Base-by-base conservation (phyloP, 2,329 filamentous ascomycete genomes). In the Colletotrichum sp. region DNA sequence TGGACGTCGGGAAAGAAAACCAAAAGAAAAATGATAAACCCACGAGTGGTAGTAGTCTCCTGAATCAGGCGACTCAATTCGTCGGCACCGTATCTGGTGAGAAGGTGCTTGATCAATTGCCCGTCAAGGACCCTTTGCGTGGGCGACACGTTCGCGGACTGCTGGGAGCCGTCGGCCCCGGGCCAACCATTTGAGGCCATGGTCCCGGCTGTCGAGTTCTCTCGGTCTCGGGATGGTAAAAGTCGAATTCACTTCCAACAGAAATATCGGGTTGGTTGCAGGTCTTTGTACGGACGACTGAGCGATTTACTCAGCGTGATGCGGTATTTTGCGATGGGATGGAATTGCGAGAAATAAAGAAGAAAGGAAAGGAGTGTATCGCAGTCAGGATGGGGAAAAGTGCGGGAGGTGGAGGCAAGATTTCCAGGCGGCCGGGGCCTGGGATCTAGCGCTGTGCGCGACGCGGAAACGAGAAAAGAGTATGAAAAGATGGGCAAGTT, bases 101-200 rank as follows among this genome's bases (percentile, higher is more conserved):
- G 80, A 10, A 84, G 80, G 78, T 85, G 83, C 36, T 83, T 82
- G 39, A 84, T 81, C 66, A 84, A 79, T 69, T 85, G 83, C 13
- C 82, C 82, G 72, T 84, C 83, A 49, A 84, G 80, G 18, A 71
- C 76, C 21, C 65, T 44, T 9, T 78, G 72, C n/a, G 72, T 77
- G 68, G 79, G 79, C 57, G 73, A 73, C 64, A 73, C 63, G 36
- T 76, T 64, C 21, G 39, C 12, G 5, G 72, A 63, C 21, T 57
- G 72, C 72, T 83, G 80, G 76, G 80, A 76, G 78, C 79, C 81
- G 71, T 84, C 83, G 66, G 76, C 76, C 66, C 82, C 82, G 75
- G 82, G 78, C 83, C 80, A 83, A 73, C 80, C 78, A 76, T 83
- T 83, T 71, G 82, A 71, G 57, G 77, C 76, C 77, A 78, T 78